These are phyloP conservation scores for Leucocoprinus leucothites DNA, from an alignment of 768 basidiomycete genomes.

Conservation along the genomic window DNA sequence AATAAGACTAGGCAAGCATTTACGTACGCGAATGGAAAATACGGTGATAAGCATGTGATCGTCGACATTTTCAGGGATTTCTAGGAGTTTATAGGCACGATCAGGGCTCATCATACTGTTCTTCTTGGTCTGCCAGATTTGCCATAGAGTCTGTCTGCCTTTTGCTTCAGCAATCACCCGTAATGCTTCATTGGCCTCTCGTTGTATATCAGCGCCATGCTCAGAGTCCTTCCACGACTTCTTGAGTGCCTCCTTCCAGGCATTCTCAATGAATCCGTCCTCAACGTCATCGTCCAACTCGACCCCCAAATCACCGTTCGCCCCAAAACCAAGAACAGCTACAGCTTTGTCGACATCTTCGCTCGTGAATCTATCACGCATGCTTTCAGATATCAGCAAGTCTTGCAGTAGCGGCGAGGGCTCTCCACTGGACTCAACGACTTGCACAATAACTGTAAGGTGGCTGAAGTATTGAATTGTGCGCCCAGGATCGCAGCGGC, in stretches of 20 bases:
- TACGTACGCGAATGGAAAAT: constrained; percentile 62
- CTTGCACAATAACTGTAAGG: constrained; percentile 47
- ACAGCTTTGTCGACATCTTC: constrained; percentile 52
- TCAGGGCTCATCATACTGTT: constrained; percentile 61
- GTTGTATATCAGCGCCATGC: constrained; percentile 43
- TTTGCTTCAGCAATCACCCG: constrained; percentile 64
- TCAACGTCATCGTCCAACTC: constrained; percentile 72
- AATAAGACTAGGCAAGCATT: constrained; percentile 3
- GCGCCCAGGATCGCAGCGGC: constrained; percentile 69
- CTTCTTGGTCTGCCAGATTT: constrained; percentile 52
- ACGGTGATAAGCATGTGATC: constrained; percentile 77
- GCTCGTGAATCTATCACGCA: constrained; percentile 58
- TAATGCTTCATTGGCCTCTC: constrained; percentile 65
- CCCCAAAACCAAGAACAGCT: constrained; percentile 62
- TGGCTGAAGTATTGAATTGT: constrained; percentile 65
- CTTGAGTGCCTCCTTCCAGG: constrained; percentile 63
- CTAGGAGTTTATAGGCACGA: constrained; percentile 69
- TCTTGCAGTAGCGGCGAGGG: constrained; percentile 51
- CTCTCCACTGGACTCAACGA: constrained; percentile 44
- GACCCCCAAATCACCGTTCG: constrained; percentile 51
- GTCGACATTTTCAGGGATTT: constrained; percentile 66
- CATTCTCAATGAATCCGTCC: constrained; percentile 66
- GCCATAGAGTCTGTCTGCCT: constrained; percentile 46
- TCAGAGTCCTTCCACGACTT: constrained; percentile 52
- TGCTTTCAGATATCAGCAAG: constrained; percentile 57